These are phyloP conservation scores for Kwoniella sp. DNA, from an alignment of 768 basidiomycete genomes.

Conservation along the genomic window DNA sequence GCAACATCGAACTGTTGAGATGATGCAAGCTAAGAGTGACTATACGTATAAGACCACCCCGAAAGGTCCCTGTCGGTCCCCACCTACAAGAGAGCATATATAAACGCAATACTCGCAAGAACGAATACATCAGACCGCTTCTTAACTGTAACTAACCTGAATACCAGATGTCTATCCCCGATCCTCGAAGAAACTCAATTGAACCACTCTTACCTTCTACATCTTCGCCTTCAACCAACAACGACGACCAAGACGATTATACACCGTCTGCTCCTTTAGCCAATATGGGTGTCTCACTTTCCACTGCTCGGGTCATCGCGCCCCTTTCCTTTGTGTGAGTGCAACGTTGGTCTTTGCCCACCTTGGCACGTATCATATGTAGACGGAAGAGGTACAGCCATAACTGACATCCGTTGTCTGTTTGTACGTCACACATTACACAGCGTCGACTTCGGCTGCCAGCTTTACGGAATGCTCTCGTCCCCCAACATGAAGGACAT, in stretches of 20 bases:
- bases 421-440: too few relatives aligned
- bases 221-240: conserved; percentile 17
- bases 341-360: too few relatives aligned
- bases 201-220: conserved; percentile 32
- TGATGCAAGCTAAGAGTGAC: too few relatives aligned
- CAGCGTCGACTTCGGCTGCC: conserved; percentile 43
- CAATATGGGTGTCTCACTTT: conserved; percentile 50
- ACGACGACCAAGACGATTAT: neutral
- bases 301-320: conserved; percentile 45
- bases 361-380: too few relatives aligned
- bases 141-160: too few relatives aligned
- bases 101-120: too few relatives aligned
- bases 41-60: too few relatives aligned
- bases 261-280: conserved; percentile 19
- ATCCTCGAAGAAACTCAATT: conserved; percentile 23
- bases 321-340: conserved; percentile 43
- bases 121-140: too few relatives aligned
- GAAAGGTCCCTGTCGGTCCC: too few relatives aligned
- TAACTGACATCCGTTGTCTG: too few relatives aligned
- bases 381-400: neutral
- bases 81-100: too few relatives aligned
- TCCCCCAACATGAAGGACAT: conserved; percentile 53
- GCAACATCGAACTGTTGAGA: too few relatives aligned
- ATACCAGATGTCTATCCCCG: conserved; percentile 19
- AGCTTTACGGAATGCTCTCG: conserved; percentile 45